These are phyloP conservation scores for Penicillium sp. DNA, from an alignment of 2,329 filamentous ascomycete species.

Conservation along the genomic window DNA sequence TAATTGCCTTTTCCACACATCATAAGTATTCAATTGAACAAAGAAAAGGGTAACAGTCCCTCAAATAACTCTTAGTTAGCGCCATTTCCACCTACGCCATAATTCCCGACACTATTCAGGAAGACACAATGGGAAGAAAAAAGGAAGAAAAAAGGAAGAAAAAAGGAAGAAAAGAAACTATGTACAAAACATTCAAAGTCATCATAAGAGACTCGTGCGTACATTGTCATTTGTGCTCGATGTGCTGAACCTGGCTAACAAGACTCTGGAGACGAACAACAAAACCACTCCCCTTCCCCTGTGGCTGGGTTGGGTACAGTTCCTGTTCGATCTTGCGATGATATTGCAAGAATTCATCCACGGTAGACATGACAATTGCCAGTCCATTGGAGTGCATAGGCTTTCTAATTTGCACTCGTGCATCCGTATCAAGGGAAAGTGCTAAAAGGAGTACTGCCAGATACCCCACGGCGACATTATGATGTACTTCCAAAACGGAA, in stretches of 20 bases:
- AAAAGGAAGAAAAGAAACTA: background rate
- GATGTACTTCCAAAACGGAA: slow-evolving; percentile 63
- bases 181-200: background rate
- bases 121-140: background rate
- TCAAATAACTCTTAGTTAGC: background rate
- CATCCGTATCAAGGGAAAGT: slow-evolving; percentile 57
- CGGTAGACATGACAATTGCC: slow-evolving; percentile 50
- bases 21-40: too few species aligned
- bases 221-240: slow-evolving; percentile 4
- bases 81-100: background rate
- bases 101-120: too few species aligned
- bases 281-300: slow-evolving; percentile 50
- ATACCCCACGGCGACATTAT: slow-evolving; percentile 82
- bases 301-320: slow-evolving; percentile 38
- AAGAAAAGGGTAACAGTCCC: background rate
- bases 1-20: background rate
- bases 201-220: background rate
- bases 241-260: slow-evolving; percentile 42
- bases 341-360: slow-evolving; percentile 59
- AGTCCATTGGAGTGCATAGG: slow-evolving; percentile 48
- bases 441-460: slow-evolving; percentile 79
- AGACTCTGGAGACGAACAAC: slow-evolving; percentile 53
- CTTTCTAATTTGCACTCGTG: slow-evolving; percentile 42
- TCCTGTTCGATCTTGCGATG: slow-evolving; percentile 56
- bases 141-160: background rate